Base-by-base conservation (phyloP, 2,329 filamentous ascomycete species). In the Stromatinia cepivora region DNA sequence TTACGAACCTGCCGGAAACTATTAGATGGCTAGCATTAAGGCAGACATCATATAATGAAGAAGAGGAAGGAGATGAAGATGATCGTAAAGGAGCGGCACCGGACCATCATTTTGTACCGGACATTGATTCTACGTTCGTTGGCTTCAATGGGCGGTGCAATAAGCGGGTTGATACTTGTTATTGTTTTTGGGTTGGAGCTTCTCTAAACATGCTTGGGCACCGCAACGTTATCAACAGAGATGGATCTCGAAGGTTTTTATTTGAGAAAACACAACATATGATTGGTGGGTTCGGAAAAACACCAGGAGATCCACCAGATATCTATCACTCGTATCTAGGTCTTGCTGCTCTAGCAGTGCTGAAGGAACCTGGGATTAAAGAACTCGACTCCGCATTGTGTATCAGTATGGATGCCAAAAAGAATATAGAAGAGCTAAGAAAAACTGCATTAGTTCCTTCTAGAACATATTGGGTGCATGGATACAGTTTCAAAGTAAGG, bases 141-240 rank as follows among this genome's bases (percentile, higher is more conserved):
- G 95, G 94, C 13, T 93, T 96, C 81, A 97, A 96, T 76, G 95
- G 95, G 36, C 88, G 95, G 63, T 89, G 88, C 78, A 97, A 97
- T 82, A 99, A 99, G 80, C 85, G 90, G 61, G 91, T 92, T 13
- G 95, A 99, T 80, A 98, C 95, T 0, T 99, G 95, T 81, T 99
- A 99, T 79, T 90, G 88, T 31, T 99, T 94, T 84, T 99, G 95
- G 95, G 92, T 92, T 0, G 85, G 86, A 5, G 93, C 88, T 2
- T 88, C 93, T 64, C 78, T 86, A 64, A 78, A 79, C 83, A 87
- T 91, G 74, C 81, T 92, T 15, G 83, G 85, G 42, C 80, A 85
- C 9, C 34, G 84, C 17, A 78, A 84, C 1, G 80, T 93, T n/a
- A 80, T 93, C 39, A 84, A 90, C 69, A 79, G 81, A 7, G 77